Evolutionary conservation across 2,329 filamentous ascomycete species (phyloP).

Genomic region (Botrytis porri): DNA sequence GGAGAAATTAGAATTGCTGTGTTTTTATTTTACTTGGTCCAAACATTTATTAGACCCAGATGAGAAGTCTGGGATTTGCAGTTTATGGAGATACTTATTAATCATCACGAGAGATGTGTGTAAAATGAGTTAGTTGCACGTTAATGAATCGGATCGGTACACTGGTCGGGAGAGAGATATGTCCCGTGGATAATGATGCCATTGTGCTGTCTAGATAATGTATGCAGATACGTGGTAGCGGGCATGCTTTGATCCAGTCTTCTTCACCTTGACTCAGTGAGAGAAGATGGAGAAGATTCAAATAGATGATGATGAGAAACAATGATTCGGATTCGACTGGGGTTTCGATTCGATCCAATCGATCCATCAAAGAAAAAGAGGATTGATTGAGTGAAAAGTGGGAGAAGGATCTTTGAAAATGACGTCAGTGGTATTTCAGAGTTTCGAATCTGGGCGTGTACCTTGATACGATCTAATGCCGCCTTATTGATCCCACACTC

Average conservation of each 20-base stretch:
- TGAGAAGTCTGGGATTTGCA: not conserved
- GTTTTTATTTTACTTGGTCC: not conserved
- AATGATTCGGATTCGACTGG: not conserved
- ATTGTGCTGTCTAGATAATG: too few species aligned
- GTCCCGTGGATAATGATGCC: not conserved
- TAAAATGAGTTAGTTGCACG: too few species aligned
- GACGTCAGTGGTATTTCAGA: not conserved
- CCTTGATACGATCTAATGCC: conserved; percentile 10
- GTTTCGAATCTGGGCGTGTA: not conserved
- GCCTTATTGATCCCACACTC: not conserved
- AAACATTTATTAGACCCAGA: not conserved
- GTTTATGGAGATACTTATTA: not conserved
- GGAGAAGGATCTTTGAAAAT: not conserved
- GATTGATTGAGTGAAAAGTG: not conserved
- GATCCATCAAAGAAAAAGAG: not conserved
- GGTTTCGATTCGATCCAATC: not conserved
- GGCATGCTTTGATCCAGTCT: not conserved
- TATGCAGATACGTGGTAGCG: too few species aligned
- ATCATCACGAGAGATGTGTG: not conserved
- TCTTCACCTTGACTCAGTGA: not conserved
- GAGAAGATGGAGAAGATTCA: not conserved
- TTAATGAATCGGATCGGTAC: not conserved
- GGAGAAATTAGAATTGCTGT: conserved; percentile 11
- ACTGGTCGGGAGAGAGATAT: not conserved
- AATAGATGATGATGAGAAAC: not conserved